These are phyloP conservation scores for Comarum palustre DNA, from an alignment of 306 rosid species.

Conservation along the genomic window DNA sequence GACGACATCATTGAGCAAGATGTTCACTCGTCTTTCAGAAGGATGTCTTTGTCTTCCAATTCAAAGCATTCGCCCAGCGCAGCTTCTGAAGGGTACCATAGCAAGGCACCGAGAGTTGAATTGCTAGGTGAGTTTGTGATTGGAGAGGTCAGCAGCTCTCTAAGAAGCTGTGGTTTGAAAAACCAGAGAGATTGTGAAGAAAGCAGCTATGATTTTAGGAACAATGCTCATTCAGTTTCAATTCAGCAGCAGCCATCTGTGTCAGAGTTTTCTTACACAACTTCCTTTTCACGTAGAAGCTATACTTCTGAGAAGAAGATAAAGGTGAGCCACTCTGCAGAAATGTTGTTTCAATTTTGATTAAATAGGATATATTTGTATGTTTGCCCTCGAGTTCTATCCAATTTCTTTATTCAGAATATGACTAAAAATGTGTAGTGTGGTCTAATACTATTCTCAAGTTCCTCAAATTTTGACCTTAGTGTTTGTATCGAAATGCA, in stretches of 20 bases:
- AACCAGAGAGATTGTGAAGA: slow-evolving; percentile 26
- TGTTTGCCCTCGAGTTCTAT: background rate
- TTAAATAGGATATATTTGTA: background rate
- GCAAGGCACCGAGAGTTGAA: slow-evolving; percentile 32
- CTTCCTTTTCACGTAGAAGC: slow-evolving; percentile 30
- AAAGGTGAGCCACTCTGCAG: slow-evolving; percentile 26
- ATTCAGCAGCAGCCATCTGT: slow-evolving; percentile 16
- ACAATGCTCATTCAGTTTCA: slow-evolving; percentile 24
- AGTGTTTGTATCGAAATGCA: slow-evolving; percentile 10
- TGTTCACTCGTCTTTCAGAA: slow-evolving; percentile 18
- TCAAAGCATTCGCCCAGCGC: slow-evolving; percentile 19
- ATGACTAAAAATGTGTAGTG: background rate
- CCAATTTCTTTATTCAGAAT: background rate
- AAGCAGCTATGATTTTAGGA: slow-evolving; percentile 24
- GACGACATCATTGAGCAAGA: background rate
- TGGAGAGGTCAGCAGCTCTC: slow-evolving; percentile 28
- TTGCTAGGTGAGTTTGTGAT: slow-evolving; percentile 44
- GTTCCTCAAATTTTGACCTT: background rate
- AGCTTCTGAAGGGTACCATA: slow-evolving; percentile 16
- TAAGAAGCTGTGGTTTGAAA: slow-evolving; percentile 12
- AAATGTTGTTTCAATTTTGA: background rate
- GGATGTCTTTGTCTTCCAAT: slow-evolving; percentile 12
- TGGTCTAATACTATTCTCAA: background rate
- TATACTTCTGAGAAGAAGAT: slow-evolving; percentile 29
- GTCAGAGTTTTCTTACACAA: slow-evolving; percentile 28